phyloP scores from a whole-genome alignment of 345 rosid genomes.

The Brassica rapa region DNA sequence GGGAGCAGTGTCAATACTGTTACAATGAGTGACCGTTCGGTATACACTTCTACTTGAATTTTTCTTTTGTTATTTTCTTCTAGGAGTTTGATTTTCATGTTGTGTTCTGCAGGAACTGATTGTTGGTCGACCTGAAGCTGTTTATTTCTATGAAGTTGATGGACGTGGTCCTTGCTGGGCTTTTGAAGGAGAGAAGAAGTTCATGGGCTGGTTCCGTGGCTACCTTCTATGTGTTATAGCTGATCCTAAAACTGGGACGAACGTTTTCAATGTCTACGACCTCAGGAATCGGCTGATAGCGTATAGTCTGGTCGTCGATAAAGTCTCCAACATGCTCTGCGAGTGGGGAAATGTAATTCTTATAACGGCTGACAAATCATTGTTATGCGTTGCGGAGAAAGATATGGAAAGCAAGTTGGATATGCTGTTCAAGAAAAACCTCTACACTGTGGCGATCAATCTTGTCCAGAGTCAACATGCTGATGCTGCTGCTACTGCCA shows the following conservation, averaged over 20 bases:
- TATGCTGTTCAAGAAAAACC: conserved; percentile 97
- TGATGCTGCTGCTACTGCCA: conserved; percentile 98
- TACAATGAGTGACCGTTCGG: conserved; percentile 91
- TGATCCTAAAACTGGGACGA: conserved; percentile 75
- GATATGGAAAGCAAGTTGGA: conserved; percentile 99
- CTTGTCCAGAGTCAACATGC: conserved; percentile 99
- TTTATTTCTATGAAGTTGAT: conserved; percentile 91
- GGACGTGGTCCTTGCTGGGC: conserved; percentile 99
- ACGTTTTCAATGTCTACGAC: conserved; percentile 83
- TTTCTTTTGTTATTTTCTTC: conserved; percentile 11
- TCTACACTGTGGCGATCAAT: conserved; percentile 89
- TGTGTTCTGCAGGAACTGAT: conserved; percentile 70
- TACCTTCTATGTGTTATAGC: conserved; percentile 86
- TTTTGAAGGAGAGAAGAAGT: conserved; percentile 95
- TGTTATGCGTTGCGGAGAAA: conserved; percentile 86
- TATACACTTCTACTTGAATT: conserved; percentile 36
- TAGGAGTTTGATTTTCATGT: conserved; percentile 14
- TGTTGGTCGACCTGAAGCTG: conserved; percentile 94
- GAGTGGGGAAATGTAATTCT: conserved; percentile 97
- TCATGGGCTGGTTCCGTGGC: conserved; percentile 95
- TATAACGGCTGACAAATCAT: conserved; percentile 67
- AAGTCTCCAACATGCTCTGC: conserved; percentile 91
- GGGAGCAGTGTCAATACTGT: conserved; percentile 69
- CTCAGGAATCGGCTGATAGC: conserved; percentile 90
- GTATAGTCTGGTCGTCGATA: conserved; percentile 73